These are phyloP conservation scores for Lycium barbarum DNA, from an alignment of 257 asterid genomes.

Conservation along the genomic window DNA sequence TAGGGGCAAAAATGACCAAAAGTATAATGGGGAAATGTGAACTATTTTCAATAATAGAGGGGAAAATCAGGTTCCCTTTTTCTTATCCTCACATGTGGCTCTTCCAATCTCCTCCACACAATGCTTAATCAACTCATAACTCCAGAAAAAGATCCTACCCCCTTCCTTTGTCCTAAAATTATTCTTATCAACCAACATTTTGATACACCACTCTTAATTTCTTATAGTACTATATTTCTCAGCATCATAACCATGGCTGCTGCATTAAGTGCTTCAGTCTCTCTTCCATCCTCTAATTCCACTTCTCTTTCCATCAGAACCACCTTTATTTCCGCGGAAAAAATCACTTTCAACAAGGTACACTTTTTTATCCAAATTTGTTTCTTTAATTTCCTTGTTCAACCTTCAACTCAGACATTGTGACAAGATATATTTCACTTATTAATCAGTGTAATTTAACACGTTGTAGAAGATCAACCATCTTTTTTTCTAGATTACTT, in stretches of 20 bases:
- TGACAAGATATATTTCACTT: neutral
- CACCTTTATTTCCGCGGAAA: constrained; percentile 62
- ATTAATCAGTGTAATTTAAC: neutral
- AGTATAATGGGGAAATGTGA: too few species aligned
- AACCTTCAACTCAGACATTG: neutral
- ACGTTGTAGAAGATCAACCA: neutral
- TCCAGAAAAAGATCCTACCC: too few species aligned
- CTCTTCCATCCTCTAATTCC: constrained; percentile 77
- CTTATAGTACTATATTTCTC: neutral
- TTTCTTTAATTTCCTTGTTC: neutral
- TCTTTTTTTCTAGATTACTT: too few species aligned
- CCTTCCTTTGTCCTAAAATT: neutral
- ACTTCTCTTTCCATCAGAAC: constrained; percentile 61
- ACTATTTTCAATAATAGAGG: too few species aligned
- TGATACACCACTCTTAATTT: neutral
- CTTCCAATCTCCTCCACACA: too few species aligned
- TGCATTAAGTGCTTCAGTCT: constrained; percentile 79
- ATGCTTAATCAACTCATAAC: too few species aligned
- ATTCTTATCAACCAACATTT: neutral
- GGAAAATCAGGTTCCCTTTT: too few species aligned
- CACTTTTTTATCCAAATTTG: neutral
- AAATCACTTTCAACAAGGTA: constrained; percentile 77
- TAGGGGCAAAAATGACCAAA: too few species aligned
- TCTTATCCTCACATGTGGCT: too few species aligned
- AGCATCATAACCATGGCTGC: constrained; percentile 37